phyloP scores from a whole-genome alignment of 2,329 filamentous ascomycete species.

The Sporothrix variecibatus region DNA sequence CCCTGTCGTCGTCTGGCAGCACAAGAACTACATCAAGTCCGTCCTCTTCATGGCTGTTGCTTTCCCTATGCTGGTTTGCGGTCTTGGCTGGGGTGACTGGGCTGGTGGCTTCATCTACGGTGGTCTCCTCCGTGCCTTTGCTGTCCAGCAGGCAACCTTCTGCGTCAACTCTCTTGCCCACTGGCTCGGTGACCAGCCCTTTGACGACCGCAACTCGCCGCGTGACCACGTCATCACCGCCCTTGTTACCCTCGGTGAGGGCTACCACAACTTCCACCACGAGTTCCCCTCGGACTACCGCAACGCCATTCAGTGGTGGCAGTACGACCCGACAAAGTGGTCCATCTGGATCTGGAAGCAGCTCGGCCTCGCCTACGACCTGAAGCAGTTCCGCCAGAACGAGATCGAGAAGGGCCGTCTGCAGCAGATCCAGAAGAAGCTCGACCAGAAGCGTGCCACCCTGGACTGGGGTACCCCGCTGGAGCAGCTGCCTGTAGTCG shows the following conservation, averaged over 20 bases:
- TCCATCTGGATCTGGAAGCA: slow-evolving; percentile 82
- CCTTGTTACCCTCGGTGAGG: slow-evolving; percentile 77
- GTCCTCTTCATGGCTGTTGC: slow-evolving; percentile 75
- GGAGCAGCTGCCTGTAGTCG: slow-evolving; percentile 80
- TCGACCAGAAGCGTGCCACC: slow-evolving; percentile 78
- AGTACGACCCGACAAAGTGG: slow-evolving; percentile 94
- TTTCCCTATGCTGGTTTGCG: slow-evolving; percentile 74
- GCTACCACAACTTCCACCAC: slow-evolving; percentile 96
- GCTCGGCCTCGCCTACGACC: slow-evolving; percentile 78
- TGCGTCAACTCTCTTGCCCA: slow-evolving; percentile 90
- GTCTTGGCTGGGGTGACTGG: slow-evolving; percentile 80
- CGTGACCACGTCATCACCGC: slow-evolving; percentile 87
- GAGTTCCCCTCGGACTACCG: slow-evolving; percentile 93
- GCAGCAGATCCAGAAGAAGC: slow-evolving; percentile 89
- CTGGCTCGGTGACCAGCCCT: slow-evolving; percentile 89
- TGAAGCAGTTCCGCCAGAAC: slow-evolving; percentile 89
- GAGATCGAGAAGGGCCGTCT: slow-evolving; percentile 91
- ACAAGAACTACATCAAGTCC: slow-evolving; percentile 81
- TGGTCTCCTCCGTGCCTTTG: slow-evolving; percentile 83
- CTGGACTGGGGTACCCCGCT: slow-evolving; percentile 87
- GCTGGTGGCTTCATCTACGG: slow-evolving; percentile 80
- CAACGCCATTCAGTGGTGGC: slow-evolving; percentile 87
- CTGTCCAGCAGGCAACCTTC: slow-evolving; percentile 90
- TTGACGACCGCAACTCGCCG: slow-evolving; percentile 89
- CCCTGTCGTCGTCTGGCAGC: slow-evolving; percentile 82